Evolutionary conservation across 805 yeast genomes (phyloP).

Genomic region (Candida lessepsii): DNA sequence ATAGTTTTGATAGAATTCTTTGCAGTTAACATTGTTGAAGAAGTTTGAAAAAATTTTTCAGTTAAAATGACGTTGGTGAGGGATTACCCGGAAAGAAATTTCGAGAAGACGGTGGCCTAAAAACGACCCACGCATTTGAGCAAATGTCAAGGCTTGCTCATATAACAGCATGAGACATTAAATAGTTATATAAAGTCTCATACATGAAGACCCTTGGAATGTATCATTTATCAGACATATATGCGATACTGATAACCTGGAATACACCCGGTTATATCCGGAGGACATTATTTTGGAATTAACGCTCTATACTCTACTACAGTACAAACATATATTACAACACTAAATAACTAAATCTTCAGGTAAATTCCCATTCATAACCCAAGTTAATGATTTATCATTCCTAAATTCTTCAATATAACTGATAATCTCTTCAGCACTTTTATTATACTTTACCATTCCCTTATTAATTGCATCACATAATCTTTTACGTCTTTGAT

Average conservation of each 20-base stretch:
- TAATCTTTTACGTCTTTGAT: slow-evolving; percentile 42
- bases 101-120: slow-evolving; percentile 12
- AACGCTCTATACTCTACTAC: too few relatives aligned
- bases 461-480: slow-evolving; percentile 45
- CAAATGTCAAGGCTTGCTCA: too few relatives aligned
- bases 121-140: too few relatives aligned
- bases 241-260: too few relatives aligned
- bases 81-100: slow-evolving; percentile 16
- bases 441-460: slow-evolving; percentile 37
- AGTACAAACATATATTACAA: slow-evolving; percentile 8
- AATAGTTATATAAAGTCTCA: too few relatives aligned
- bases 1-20: slow-evolving; percentile 34
- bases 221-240: too few relatives aligned
- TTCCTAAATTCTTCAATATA: slow-evolving; percentile 44
- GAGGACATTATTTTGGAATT: too few relatives aligned
- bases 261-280: too few relatives aligned
- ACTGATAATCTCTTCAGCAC: slow-evolving; percentile 39
- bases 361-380: slow-evolving; percentile 47
- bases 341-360: slow-evolving; percentile 12
- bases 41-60: slow-evolving; percentile 4
- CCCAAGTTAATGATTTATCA: slow-evolving; percentile 45
- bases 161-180: too few relatives aligned
- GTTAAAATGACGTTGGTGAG: background rate
- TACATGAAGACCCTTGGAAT: too few relatives aligned
- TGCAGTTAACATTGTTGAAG: slow-evolving; percentile 39